Conservation (phyloP, 805 yeast genomes). For the Candida insectorum region DNA sequence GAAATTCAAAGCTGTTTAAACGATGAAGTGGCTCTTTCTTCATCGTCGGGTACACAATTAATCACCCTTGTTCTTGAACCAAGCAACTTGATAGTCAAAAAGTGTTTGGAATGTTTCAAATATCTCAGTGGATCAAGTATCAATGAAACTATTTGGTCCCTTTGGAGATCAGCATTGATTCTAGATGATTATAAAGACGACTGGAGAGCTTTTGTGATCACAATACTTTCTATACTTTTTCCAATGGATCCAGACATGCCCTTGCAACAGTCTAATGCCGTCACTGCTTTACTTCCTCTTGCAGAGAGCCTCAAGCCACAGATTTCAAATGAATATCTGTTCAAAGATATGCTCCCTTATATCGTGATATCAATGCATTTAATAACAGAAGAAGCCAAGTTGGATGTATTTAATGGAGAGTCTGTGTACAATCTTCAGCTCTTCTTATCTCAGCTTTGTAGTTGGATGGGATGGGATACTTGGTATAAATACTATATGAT, state of each 20-base stretch:
- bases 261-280: constrained; percentile 16
- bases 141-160: constrained; percentile 55
- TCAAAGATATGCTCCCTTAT: constrained; percentile 57
- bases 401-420: constrained; percentile 46
- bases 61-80: constrained; percentile 44
- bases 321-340: constrained; percentile 33
- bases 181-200: constrained; percentile 43
- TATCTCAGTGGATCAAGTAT: constrained; percentile 57
- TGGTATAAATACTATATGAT: constrained; percentile 61
- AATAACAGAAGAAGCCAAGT: constrained; percentile 67
- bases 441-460: constrained; percentile 57
- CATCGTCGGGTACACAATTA: constrained; percentile 17
- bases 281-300: constrained; percentile 27
- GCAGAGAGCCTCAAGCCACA: constrained; percentile 26
- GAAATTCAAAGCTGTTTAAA: constrained; percentile 27
- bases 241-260: constrained; percentile 36
- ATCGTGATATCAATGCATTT: constrained; percentile 69
- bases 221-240: constrained; percentile 47
- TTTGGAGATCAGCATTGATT: constrained; percentile 58
- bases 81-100: constrained; percentile 35
- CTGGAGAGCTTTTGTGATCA: constrained; percentile 57
- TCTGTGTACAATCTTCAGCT: constrained; percentile 43
- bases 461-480: constrained; percentile 70
- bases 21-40: constrained; percentile 22
- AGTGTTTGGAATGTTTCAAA: constrained; percentile 48